Conservation (phyloP, 2,329 filamentous ascomycete species). For the Emmonsiellopsis sp. region DNA sequence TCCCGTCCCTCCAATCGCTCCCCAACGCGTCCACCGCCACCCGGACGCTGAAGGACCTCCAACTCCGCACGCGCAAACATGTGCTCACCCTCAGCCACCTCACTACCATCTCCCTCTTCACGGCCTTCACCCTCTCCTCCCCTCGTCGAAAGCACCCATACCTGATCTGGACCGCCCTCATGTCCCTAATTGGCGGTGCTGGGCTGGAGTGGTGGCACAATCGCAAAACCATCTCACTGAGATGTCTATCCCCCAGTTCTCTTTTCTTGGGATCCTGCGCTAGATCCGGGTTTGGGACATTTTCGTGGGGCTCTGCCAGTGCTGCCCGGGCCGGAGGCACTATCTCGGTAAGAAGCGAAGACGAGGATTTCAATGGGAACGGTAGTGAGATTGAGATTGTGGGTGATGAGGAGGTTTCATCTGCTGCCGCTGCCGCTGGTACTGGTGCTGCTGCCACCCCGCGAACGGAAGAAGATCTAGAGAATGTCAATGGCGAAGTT, state of each 20-base stretch:
- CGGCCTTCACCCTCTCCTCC: slow-evolving; percentile 70
- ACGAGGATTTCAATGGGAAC: slow-evolving; percentile 9
- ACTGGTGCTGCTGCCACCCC: background rate
- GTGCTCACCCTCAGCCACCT: slow-evolving; percentile 58
- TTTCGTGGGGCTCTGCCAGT: background rate
- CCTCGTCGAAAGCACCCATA: slow-evolving; percentile 73
- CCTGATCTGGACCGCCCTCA: slow-evolving; percentile 71
- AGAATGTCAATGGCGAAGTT: slow-evolving; percentile 36
- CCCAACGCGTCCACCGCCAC: slow-evolving; percentile 64
- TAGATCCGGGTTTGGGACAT: background rate
- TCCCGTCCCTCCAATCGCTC: slow-evolving; percentile 72
- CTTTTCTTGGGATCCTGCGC: background rate
- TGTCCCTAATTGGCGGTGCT: slow-evolving; percentile 38
- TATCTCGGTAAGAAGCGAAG: slow-evolving; percentile 6
- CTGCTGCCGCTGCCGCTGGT: background rate
- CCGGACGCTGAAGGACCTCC: slow-evolving; percentile 60
- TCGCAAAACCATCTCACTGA: slow-evolving; percentile 41
- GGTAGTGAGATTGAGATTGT: slow-evolving; percentile 13
- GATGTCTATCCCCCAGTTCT: slow-evolving; percentile 21
- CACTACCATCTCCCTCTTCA: slow-evolving; percentile 60
- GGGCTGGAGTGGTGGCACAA: slow-evolving; percentile 65
- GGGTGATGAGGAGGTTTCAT: slow-evolving; percentile 9
- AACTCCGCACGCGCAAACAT: slow-evolving; percentile 53
- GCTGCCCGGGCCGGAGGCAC: background rate
- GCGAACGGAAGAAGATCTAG: slow-evolving; percentile 14